These are phyloP conservation scores for Annulohypoxylon moriforme DNA, from an alignment of 495 filamentous ascomycete genomes.

Conservation along the genomic window DNA sequence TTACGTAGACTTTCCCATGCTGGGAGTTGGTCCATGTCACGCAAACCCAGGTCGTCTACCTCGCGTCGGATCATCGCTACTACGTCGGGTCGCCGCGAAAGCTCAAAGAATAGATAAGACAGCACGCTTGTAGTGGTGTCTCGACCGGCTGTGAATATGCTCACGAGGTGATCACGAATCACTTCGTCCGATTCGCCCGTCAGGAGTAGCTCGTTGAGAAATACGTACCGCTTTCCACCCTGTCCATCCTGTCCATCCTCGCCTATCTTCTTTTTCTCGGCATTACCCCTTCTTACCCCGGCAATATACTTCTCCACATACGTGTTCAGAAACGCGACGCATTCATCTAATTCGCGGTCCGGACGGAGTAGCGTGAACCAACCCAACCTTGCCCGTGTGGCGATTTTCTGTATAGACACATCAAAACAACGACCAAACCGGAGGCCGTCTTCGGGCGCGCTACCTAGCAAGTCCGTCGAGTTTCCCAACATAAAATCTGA, in stretches of 20 bases:
- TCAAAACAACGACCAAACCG: conserved; percentile 57
- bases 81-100: conserved; percentile 64
- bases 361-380: conserved; percentile 63
- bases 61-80: conserved; percentile 62
- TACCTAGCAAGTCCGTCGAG: conserved; percentile 51
- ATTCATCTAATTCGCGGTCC: conserved; percentile 59
- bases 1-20: conserved; percentile 59
- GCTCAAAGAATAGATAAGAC: conserved; percentile 69
- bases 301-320: conserved; percentile 58
- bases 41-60: conserved; percentile 51
- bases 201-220: conserved; percentile 63
- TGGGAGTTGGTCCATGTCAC: conserved; percentile 38
- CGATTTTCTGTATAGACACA: conserved; percentile 50
- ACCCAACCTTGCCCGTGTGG: conserved; percentile 63
- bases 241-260: background rate
- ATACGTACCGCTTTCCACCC: conserved; percentile 57
- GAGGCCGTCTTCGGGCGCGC: conserved; percentile 47
- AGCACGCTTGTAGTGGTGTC: conserved; percentile 72
- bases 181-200: conserved; percentile 49
- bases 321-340: conserved; percentile 54
- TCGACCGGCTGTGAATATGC: conserved; percentile 66
- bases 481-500: conserved; percentile 72
- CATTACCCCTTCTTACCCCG: conserved; percentile 44
- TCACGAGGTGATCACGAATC: conserved; percentile 59
- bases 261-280: conserved; percentile 15